Base-by-base conservation (phyloP, 75 land plant genomes). In the Cryptomeria japonica region DNA sequence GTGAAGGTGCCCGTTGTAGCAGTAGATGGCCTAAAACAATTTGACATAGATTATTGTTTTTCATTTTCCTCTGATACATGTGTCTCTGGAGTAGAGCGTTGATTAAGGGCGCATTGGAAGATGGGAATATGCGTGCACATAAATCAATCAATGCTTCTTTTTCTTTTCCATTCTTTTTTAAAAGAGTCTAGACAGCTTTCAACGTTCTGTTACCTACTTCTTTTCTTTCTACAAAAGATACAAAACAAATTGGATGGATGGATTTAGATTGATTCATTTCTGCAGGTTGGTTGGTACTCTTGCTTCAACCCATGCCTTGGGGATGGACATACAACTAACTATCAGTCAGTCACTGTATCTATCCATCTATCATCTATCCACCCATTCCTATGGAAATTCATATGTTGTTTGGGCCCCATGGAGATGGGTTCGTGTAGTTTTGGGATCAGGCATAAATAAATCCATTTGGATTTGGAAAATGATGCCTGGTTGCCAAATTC, bases 71-170 rank as follows among this genome's bases (percentile, higher is more conserved):
- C 55, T 51, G 16, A 13, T 51, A 51, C 55, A 51, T 32, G 14
- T 34, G 77, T 82, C 84, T 46, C 22, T 82, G 70, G 70, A 64
- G 22, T 64, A 64, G 70, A 64, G 31, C 70, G 70, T 64, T 64
- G 70, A 64, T 64, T 64, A 25, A 25, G 64, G 19, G 16, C 84
- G n/a, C 84, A 28, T 82, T 12, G 84, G 46, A 42, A 82, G n/a
- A 10, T 44, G 84, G 46, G 84, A 7, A 82, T n/a, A 82, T 82
- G 84, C 84, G 53, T 46, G 84, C 53, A 82, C 84, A 82, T 82
- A 44, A 82, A 82, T 82, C 84, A 44, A 82, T 82, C 49, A 82
- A 44, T 44, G 37, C 32, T 72, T 11, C n/a, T 72, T 14, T 25
- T 25, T 72, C 51, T 47, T 47, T n/a, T 70, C n/a, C 28, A n/a